phyloP scores from a whole-genome alignment of 2,329 filamentous ascomycete genomes.

The Curvularia eragrostidis region DNA sequence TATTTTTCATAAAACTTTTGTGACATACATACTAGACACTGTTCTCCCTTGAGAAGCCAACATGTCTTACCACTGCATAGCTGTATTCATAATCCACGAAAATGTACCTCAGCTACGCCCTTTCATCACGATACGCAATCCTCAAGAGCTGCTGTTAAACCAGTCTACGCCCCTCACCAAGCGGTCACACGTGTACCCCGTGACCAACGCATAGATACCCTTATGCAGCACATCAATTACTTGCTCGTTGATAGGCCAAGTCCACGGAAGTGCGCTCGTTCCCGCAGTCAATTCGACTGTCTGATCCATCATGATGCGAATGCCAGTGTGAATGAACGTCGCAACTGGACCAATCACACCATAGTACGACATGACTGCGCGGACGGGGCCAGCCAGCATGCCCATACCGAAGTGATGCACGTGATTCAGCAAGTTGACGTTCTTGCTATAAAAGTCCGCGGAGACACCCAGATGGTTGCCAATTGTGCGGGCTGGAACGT shows the following conservation, averaged over 20 bases:
- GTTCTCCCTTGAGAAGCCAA: neutral
- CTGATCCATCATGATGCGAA: slow-evolving; percentile 42
- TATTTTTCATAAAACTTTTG: no score
- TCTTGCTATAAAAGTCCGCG: slow-evolving; percentile 13
- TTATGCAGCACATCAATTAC: slow-evolving; percentile 43
- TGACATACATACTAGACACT: neutral
- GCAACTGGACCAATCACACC: slow-evolving; percentile 43
- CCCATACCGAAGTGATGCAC: slow-evolving; percentile 40
- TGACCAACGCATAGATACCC: slow-evolving; percentile 34
- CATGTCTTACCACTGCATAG: neutral
- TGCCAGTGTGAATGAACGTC: slow-evolving; percentile 37
- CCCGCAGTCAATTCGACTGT: slow-evolving; percentile 39
- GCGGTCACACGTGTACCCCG: slow-evolving; percentile 36
- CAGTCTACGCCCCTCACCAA: slow-evolving; percentile 27
- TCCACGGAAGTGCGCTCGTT: slow-evolving; percentile 41
- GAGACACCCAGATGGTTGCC: slow-evolving; percentile 35
- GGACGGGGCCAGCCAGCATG: slow-evolving; percentile 35
- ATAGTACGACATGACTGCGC: slow-evolving; percentile 40
- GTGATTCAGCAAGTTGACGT: slow-evolving; percentile 36
- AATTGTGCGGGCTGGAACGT: slow-evolving; percentile 41
- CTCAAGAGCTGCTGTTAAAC: slow-evolving; percentile 16
- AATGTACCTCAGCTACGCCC: neutral
- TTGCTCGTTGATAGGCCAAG: slow-evolving; percentile 46
- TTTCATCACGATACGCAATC: neutral
- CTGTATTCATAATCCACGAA: neutral